Base-by-base conservation (phyloP, 352 stramenopile genomes). In the Phytophthora foliorum region DNA sequence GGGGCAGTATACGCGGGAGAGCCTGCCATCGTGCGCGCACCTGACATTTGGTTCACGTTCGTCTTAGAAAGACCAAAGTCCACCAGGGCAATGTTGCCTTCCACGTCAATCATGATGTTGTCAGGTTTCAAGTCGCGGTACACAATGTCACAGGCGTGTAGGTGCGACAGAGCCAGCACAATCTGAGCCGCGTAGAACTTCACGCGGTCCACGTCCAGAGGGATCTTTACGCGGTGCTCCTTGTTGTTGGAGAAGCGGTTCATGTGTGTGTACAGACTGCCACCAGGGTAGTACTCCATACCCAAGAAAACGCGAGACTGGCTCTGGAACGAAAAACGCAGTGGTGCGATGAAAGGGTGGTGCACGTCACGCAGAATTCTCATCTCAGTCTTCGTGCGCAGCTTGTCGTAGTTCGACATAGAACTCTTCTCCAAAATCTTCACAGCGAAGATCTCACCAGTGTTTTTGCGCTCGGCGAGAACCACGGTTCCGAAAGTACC, bases 111-210 rank as follows among this genome's bases (percentile, higher is more conserved):
- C 76, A 98, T 96, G 49, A 98, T 92, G 73, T 99, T 99, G 67
- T 98, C 94, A 2, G 96, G 96, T 63, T 99, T 99, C 21, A 99
- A 71, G 61, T 99, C 96, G 53, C 92, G 88, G 75, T 99, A 98
- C 13, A 99, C 91, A 70, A 99, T 98, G 77, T 98, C 92, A 53
- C 89, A 95, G 11, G 91, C 86, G 72, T 98, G 95, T 16, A 98
- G 55, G 65, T 98, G 92, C 36, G 88, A 96, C 31, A 98, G 78
- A 27, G 89, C 95, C 0, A 98, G 76, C 36, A 95, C 86, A 55
- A 98, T 97, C 80, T 98, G 94, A 46, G 95, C 94, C 9, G 86
- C 78, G 72, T 98, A 98, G 53, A 98, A 96, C 46, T 84, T 89
- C 14, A 96, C 89, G 27, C 92, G 89, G 38, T 69, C 65, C 31